Conservation (phyloP, 371 early-diverging fungal species). For the Lichtheimia ramosa region DNA sequence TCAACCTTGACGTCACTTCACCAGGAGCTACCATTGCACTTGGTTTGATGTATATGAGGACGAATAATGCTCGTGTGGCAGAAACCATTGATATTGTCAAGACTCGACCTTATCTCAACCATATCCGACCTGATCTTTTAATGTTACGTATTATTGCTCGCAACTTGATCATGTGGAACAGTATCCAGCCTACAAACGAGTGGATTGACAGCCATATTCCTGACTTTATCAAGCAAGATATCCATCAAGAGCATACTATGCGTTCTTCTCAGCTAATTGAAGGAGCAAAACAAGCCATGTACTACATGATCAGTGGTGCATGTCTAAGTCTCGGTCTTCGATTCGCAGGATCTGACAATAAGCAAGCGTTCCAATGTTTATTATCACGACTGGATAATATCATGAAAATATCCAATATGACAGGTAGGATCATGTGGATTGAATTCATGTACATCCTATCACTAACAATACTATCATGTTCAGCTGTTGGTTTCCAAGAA, state of each 20-base stretch:
- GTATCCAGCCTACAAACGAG: constrained; percentile 44
- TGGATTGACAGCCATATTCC: constrained; percentile 79
- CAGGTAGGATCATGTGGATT: constrained; percentile 30
- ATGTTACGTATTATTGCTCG: constrained; percentile 66
- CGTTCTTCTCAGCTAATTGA: constrained; percentile 30
- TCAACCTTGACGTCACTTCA: constrained; percentile 52
- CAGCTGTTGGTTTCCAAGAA: constrained; percentile 53
- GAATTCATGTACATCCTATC: too few relatives aligned
- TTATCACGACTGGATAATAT: constrained; percentile 54
- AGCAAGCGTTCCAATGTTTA: constrained; percentile 50
- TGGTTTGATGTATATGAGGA: constrained; percentile 79
- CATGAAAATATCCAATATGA: constrained; percentile 26
- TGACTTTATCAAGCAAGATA: constrained; percentile 36
- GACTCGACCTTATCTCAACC: constrained; percentile 55
- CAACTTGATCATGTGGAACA: constrained; percentile 75
- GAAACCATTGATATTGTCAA: constrained; percentile 60
- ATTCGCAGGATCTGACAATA: constrained; percentile 76
- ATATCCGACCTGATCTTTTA: constrained; percentile 71
- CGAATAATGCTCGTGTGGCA: constrained; percentile 68
- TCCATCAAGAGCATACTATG: constrained; percentile 9
- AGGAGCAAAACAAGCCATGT: constrained; percentile 57
- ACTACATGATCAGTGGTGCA: constrained; percentile 72
- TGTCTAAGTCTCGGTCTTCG: constrained; percentile 79
- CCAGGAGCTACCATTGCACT: constrained; percentile 82
- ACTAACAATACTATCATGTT: not conserved